phyloP scores from a whole-genome alignment of 2,329 filamentous ascomycete genomes.

The Pyricularia grisea region DNA sequence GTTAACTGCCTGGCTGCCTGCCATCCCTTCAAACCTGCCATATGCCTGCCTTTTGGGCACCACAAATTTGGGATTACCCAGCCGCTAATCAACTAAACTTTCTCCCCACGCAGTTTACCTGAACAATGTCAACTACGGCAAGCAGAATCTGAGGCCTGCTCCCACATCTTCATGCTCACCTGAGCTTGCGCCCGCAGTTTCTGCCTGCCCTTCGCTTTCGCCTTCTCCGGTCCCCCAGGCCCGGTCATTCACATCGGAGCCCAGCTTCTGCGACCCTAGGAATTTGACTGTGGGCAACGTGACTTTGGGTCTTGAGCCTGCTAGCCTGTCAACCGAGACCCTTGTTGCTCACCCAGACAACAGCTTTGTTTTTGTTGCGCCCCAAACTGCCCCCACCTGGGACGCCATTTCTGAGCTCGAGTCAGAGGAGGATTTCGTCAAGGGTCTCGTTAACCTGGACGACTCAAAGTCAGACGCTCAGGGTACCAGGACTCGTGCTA shows the following conservation, averaged over 20 bases:
- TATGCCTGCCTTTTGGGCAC: background rate
- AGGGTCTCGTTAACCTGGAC: constrained; percentile 60
- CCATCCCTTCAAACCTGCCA: background rate
- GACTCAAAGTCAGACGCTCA: constrained; percentile 27
- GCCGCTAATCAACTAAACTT: background rate
- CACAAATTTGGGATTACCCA: background rate
- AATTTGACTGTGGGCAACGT: constrained; percentile 66
- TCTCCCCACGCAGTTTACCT: constrained; percentile 32
- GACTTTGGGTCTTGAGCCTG: constrained; percentile 50
- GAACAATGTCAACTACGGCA: background rate
- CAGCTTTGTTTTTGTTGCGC: constrained; percentile 40
- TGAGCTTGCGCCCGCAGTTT: constrained; percentile 25
- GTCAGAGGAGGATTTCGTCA: constrained; percentile 79
- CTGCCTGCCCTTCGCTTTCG: constrained; percentile 73
- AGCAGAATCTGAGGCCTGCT: constrained; percentile 58
- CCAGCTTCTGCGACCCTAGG: constrained; percentile 86
- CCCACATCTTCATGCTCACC: constrained; percentile 29
- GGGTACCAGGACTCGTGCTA: constrained; percentile 61
- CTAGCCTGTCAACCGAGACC: constrained; percentile 51
- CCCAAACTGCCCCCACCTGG: constrained; percentile 60
- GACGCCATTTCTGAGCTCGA: constrained; percentile 86
- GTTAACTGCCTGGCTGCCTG: background rate
- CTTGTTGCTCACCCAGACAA: constrained; percentile 23
- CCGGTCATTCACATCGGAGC: constrained; percentile 58
- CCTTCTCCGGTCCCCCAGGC: constrained; percentile 78